Conservation (phyloP, 331 rosid genomes). For the Quercus tomentella region DNA sequence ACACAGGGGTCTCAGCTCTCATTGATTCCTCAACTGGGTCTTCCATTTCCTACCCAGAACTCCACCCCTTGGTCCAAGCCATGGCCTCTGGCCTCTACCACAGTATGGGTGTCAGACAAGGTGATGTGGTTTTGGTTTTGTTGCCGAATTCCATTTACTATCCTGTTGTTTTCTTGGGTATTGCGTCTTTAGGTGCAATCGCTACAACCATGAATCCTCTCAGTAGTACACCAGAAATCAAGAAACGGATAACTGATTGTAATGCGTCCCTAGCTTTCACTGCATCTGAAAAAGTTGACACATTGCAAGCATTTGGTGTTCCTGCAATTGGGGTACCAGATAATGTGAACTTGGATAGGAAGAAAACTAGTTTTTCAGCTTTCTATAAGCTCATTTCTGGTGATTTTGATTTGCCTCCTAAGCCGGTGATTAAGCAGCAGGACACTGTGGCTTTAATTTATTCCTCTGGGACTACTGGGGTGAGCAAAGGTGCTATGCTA, state of each 20-base stretch:
- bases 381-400: conserved; percentile 41
- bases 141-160: conserved; percentile 72
- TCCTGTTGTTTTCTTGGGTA: conserved; percentile 53
- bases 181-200: conserved; percentile 60
- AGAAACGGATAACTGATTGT: conserved; percentile 44
- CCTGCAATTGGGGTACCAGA: conserved; percentile 55
- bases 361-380: conserved; percentile 21
- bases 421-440: conserved; percentile 59
- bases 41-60: conserved; percentile 56
- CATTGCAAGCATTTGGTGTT: conserved; percentile 41
- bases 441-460: conserved; percentile 68
- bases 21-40: conserved; percentile 63
- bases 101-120: conserved; percentile 55
- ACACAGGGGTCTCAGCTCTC: conserved; percentile 59
- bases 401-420: conserved; percentile 29
- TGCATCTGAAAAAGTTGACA: conserved; percentile 26
- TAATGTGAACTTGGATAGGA: conserved; percentile 24
- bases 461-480: conserved; percentile 85
- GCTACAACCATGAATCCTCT: conserved; percentile 69
- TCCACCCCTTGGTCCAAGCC: conserved; percentile 51
- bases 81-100: conserved; percentile 62
- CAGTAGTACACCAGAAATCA: conserved; percentile 52
- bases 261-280: conserved; percentile 50
- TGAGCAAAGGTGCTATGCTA: conserved; percentile 74
- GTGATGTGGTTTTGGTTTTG: conserved; percentile 59